phyloP scores from a whole-genome alignment of 2,329 filamentous ascomycete genomes.

The Proliferodiscus dingleyae region DNA sequence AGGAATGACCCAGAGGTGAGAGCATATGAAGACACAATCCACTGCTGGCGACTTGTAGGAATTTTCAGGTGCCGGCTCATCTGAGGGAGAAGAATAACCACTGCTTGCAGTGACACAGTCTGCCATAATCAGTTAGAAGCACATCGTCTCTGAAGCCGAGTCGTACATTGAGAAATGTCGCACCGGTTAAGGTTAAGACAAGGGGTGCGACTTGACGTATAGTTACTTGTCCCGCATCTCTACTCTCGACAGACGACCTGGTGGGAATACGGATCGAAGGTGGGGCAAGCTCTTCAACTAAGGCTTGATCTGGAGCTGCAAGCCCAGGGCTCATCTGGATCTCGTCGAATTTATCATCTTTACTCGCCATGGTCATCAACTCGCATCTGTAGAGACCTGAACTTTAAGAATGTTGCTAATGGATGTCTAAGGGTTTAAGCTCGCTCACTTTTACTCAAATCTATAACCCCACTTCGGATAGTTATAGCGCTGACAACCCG shows the following conservation, averaged over 20 bases:
- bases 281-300: slow-evolving; percentile 8
- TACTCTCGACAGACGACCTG: slow-evolving; percentile 6
- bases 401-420: too few relatives aligned
- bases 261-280: background rate
- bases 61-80: slow-evolving; percentile 28
- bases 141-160: background rate
- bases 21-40: slow-evolving; percentile 33
- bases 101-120: slow-evolving; percentile 53
- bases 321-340: background rate
- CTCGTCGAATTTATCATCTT: too few relatives aligned
- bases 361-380: too few relatives aligned
- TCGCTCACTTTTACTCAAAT: too few relatives aligned
- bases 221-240: slow-evolving; percentile 16
- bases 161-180: slow-evolving; percentile 25
- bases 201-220: slow-evolving; percentile 26
- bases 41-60: slow-evolving; percentile 25
- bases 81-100: slow-evolving; percentile 48
- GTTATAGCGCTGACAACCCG: too few relatives aligned
- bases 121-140: slow-evolving; percentile 22
- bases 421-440: too few relatives aligned
- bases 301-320: background rate
- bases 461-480: too few relatives aligned
- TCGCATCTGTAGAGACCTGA: too few relatives aligned
- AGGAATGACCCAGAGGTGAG: slow-evolving; percentile 45
- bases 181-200: slow-evolving; percentile 22